phyloP scores from a whole-genome alignment of 1,284 basidiomycete species.

The Pyrrhoderma lamaoense region DNA sequence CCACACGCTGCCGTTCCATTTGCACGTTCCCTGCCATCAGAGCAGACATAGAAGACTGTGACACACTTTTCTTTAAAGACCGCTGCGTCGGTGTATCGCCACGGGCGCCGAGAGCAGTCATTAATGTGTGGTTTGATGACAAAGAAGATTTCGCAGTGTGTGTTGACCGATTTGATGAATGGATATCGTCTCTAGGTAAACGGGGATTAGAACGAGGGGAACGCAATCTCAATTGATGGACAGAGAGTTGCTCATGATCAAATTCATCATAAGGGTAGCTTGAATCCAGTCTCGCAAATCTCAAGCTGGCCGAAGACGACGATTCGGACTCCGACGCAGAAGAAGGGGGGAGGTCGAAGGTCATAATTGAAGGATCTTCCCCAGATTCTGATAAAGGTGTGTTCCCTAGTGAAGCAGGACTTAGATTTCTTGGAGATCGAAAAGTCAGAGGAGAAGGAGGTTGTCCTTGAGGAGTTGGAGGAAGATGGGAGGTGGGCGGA shows the following conservation, averaged over 20 bases:
- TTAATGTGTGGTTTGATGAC: constrained; percentile 14
- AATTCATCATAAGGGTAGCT: not conserved
- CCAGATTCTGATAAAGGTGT: constrained; percentile 3
- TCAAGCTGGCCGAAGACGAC: constrained; percentile 13
- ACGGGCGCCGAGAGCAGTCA: constrained; percentile 8
- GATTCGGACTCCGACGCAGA: constrained; percentile 10
- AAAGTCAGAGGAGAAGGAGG: constrained; percentile 15
- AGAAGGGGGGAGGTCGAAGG: constrained; percentile 13
- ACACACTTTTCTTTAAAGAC: constrained; percentile 14
- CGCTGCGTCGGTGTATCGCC: constrained; percentile 16
- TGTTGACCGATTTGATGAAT: not conserved
- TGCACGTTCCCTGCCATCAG: not conserved
- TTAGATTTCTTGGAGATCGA: constrained; percentile 11
- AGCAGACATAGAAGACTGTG: constrained; percentile 13
- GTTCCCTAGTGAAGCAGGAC: constrained; percentile 10
- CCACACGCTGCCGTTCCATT: constrained; percentile 10
- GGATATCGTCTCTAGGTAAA: constrained; percentile 2
- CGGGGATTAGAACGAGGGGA: constrained; percentile 2
- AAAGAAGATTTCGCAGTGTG: constrained; percentile 14
- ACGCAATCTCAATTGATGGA: not conserved
- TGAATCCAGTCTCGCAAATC: constrained; percentile 8
- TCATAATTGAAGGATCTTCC: constrained; percentile 13
- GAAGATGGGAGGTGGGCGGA: constrained; percentile 12
- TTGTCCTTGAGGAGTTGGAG: constrained; percentile 13
- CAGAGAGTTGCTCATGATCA: not conserved